Base-by-base conservation (phyloP, 2,329 filamentous ascomycete genomes). In the Leptographium lundbergii region DNA sequence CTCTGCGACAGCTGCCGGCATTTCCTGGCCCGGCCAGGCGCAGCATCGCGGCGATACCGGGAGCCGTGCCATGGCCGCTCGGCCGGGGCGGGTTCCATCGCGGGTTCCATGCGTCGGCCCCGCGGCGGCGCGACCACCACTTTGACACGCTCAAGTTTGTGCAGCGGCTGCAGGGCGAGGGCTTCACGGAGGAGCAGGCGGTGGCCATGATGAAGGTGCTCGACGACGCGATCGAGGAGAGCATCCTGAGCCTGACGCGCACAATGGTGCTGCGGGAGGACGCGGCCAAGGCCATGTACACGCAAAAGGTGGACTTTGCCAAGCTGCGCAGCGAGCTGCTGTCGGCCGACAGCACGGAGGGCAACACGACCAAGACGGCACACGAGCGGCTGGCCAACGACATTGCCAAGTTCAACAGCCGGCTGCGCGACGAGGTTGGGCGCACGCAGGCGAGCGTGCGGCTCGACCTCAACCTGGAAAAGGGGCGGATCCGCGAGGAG, bases 141-240 rank as follows among this genome's bases (percentile, higher is more conserved):
- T 99, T 99, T 70, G 94, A 99, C 73, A 99, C 94, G 0, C 81
- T 99, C 62, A 96, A 96, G 75, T 96, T 99, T 70, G 91, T 99
- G 47, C 89, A 96, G 74, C 81, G 89, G 57, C 77, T 99, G 48
- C 86, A 92, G 71, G 83, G 83, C 65, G 94, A 99, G 71, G 94
- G 94, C 0, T 96, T 97, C 71, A 96, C 90, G 27, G 92, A 97
- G 72, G 88, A 91, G 65, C 94, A 99, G 73, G 86, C 91, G 2
- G 91, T 90, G 29, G 92, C 94, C n/a, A 94, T 96, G 88, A 97
- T 99, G 94, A 89, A 89, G 70, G 89, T 97, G 7, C 78, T 99
- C 47, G 91, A 91, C 73, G 91, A 97, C 71, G 92, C 97, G 11
- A 96, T 99, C 64, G 89, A 97, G 71, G 94, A 99, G 58, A 89